phyloP scores from a whole-genome alignment of 495 filamentous ascomycete species.

The Hapsidospora chrysogenum region DNA sequence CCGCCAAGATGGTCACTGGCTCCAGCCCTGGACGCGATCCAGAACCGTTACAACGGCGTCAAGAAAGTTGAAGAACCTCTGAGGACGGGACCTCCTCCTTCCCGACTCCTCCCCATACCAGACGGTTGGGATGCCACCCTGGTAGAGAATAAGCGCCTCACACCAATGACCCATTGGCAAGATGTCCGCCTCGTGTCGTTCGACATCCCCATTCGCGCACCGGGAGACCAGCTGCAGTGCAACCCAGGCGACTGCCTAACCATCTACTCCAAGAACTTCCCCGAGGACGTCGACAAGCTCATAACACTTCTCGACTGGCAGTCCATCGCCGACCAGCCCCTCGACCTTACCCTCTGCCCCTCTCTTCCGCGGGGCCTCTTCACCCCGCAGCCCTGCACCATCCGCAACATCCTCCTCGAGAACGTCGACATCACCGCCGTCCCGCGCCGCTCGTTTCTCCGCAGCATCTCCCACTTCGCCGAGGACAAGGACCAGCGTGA shows the following conservation, averaged over 20 bases:
- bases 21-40: conserved; percentile 10
- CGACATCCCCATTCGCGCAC: conserved; percentile 18
- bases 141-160: conserved; percentile 50
- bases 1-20: conserved; percentile 66
- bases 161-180: conserved; percentile 69
- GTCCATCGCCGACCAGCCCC: conserved; percentile 41
- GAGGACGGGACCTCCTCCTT: conserved; percentile 13
- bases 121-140: conserved; percentile 25
- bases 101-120: conserved; percentile 37
- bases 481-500: conserved; percentile 56
- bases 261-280: conserved; percentile 76
- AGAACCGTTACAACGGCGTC: conserved; percentile 6
- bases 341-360: conserved; percentile 3
- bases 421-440: conserved; percentile 81
- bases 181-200: conserved; percentile 72
- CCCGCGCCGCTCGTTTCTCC: conserved; percentile 74
- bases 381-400: conserved; percentile 21
- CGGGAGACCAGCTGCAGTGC: conserved; percentile 18
- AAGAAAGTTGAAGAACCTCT: background rate
- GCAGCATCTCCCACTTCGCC: conserved; percentile 55
- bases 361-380: background rate
- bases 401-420: conserved; percentile 60
- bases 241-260: conserved; percentile 59
- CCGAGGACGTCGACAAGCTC: conserved; percentile 56
- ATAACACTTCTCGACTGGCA: conserved; percentile 65